Percentiles rank a stretch among this genome's conserved stretches.
These are phyloP conservation scores for Melampsora medusae DNA, from an alignment of 1,284 basidiomycete species.

Conservation along the genomic window DNA sequence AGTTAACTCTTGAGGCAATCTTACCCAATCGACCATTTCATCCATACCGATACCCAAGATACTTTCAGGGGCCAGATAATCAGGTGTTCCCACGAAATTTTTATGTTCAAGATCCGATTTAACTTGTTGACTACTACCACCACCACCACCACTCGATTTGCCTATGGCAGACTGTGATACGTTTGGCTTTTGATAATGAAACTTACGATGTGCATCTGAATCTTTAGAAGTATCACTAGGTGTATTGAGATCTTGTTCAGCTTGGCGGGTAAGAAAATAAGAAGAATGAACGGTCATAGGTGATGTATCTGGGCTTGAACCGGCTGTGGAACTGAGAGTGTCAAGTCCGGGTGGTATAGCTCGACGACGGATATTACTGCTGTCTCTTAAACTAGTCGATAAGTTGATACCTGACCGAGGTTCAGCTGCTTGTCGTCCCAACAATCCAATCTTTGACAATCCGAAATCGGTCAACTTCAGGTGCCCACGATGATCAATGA, in stretches of 20 bases:
- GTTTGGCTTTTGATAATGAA: neutral
- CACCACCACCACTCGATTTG: constrained; percentile 27
- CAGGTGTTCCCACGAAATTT: constrained; percentile 86
- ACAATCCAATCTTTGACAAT: constrained; percentile 88
- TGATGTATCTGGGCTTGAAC: constrained; percentile 31
- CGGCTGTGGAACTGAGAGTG: constrained; percentile 55
- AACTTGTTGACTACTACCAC: constrained; percentile 14
- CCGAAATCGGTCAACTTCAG: constrained; percentile 98
- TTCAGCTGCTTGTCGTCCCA: constrained; percentile 88
- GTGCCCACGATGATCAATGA: constrained; percentile 93
- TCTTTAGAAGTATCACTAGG: constrained; percentile 1
- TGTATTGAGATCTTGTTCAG: neutral
- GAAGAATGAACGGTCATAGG: constrained; percentile 25
- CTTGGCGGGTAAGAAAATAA: constrained; percentile 18
- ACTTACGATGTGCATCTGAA: neutral
- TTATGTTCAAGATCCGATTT: constrained; percentile 43
- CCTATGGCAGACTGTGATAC: constrained; percentile 18
- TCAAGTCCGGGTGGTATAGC: constrained; percentile 54
- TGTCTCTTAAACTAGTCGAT: constrained; percentile 53
- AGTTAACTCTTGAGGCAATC: constrained; percentile 50
- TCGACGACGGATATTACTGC: constrained; percentile 57
- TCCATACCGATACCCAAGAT: constrained; percentile 94
- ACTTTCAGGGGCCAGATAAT: constrained; percentile 93
- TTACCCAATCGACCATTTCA: constrained; percentile 94
- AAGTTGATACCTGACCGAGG: constrained; percentile 60